Conservation (phyloP, 2,329 filamentous ascomycete genomes). For the Arthrobotrys megalospora region DNA sequence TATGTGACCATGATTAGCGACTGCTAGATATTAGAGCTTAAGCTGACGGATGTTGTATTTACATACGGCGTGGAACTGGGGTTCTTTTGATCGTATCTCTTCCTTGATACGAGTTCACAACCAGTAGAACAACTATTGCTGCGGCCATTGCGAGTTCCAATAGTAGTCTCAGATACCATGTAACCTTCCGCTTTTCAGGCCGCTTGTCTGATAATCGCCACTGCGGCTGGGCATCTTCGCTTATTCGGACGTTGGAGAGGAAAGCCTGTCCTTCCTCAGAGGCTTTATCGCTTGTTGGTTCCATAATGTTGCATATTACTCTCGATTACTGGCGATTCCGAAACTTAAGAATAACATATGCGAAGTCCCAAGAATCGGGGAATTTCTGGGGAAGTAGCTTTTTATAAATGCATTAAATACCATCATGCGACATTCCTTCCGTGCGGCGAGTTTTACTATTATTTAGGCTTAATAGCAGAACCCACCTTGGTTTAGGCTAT, state of each 20-base stretch:
- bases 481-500: slow-evolving; percentile 14
- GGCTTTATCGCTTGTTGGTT: slow-evolving; percentile 62
- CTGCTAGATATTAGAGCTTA: not conserved
- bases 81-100: slow-evolving; percentile 59
- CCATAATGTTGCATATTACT: slow-evolving; percentile 43
- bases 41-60: not conserved
- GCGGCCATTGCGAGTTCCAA: slow-evolving; percentile 66
- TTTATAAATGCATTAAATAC: slow-evolving; percentile 6
- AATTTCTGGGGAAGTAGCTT: not conserved
- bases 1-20: slow-evolving; percentile 40
- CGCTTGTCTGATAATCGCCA: slow-evolving; percentile 32
- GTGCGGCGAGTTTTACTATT: slow-evolving; percentile 9
- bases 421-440: slow-evolving; percentile 13
- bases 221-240: slow-evolving; percentile 28
- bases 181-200: slow-evolving; percentile 35
- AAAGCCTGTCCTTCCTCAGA: slow-evolving; percentile 66
- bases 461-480: slow-evolving; percentile 17
- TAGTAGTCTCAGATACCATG: slow-evolving; percentile 64
- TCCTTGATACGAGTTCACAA: slow-evolving; percentile 59
- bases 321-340: not conserved
- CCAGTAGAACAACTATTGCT: slow-evolving; percentile 64
- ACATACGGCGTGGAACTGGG: slow-evolving; percentile 66
- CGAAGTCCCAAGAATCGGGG: not conserved
- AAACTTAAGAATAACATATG: not conserved
- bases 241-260: slow-evolving; percentile 58